Conservation (phyloP, 208 protist species). For the Tetramitus jugosus region DNA sequence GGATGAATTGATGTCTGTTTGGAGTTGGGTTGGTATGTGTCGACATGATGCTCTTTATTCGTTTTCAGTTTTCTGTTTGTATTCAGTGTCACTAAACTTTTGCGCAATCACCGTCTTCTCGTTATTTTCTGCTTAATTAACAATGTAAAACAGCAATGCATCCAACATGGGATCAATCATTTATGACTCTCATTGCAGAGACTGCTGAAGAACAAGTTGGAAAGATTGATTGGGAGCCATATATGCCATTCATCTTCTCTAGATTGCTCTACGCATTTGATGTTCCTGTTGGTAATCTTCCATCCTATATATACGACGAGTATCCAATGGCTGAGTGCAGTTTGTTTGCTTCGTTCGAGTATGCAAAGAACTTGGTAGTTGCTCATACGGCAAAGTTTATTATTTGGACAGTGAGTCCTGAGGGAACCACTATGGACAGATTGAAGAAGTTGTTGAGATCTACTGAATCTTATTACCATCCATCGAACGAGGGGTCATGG, state of each 20-base stretch:
- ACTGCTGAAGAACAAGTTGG: slow-evolving; percentile 14
- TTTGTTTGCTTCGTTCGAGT: slow-evolving; percentile 8
- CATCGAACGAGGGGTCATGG: slow-evolving; percentile 19
- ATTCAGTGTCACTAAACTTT: too few relatives aligned
- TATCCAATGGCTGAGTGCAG: slow-evolving; percentile 16
- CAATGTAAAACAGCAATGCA: too few relatives aligned
- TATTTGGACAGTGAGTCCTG: background rate
- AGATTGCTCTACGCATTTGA: slow-evolving; percentile 13
- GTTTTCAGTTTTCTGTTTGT: too few relatives aligned
- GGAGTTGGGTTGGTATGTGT: slow-evolving; percentile 16
- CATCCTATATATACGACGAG: background rate
- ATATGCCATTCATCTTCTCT: background rate
- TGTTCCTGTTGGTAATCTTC: slow-evolving; percentile 19
- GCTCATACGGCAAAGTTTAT: background rate
- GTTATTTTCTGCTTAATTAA: too few relatives aligned
- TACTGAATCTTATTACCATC: background rate
- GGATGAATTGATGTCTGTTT: background rate
- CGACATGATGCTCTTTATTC: background rate
- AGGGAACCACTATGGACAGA: background rate
- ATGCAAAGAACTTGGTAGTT: slow-evolving; percentile 19
- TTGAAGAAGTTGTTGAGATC: slow-evolving; percentile 13
- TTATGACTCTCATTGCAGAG: slow-evolving; percentile 1
- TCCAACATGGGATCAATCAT: background rate
- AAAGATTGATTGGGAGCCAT: slow-evolving; percentile 4
- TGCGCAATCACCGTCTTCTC: too few relatives aligned